A percentile compares a stretch with the other conserved stretches of the same genome.
These are phyloP conservation scores for Colletotrichum sp. DNA, from an alignment of 2,329 filamentous ascomycete genomes.

Conservation along the genomic window DNA sequence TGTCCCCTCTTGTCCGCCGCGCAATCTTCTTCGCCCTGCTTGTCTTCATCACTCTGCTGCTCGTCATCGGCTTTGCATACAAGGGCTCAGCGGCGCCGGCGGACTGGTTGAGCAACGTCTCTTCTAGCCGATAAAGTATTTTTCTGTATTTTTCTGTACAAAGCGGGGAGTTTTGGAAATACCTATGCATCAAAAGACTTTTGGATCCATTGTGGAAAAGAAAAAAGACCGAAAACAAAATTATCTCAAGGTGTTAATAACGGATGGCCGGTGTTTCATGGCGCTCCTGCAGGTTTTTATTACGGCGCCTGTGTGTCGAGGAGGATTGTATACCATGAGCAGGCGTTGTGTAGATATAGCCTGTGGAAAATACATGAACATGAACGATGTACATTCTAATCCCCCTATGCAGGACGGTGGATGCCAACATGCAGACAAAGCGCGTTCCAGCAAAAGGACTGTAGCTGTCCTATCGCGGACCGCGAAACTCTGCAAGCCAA, in stretches of 20 bases:
- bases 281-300: background rate
- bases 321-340: background rate
- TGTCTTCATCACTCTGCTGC: conserved; percentile 21
- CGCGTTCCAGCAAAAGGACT: background rate
- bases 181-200: background rate
- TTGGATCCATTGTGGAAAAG: background rate
- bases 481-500: conserved; percentile 1
- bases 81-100: conserved; percentile 3
- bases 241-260: background rate
- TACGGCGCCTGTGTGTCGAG: background rate
- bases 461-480: background rate
- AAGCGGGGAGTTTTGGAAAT: background rate
- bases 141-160: background rate
- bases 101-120: conserved; percentile 7
- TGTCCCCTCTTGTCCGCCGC: conserved; percentile 26
- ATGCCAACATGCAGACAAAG: background rate
- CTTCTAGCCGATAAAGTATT: background rate
- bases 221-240: background rate
- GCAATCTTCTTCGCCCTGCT: conserved; percentile 19
- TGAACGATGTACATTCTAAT: background rate
- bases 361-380: background rate
- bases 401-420: background rate
- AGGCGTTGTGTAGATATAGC: background rate
- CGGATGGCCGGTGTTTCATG: background rate
- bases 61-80: conserved; percentile 22